These are phyloP conservation scores for Septoria linicola DNA, from an alignment of 2,329 filamentous ascomycete species.

Conservation along the genomic window DNA sequence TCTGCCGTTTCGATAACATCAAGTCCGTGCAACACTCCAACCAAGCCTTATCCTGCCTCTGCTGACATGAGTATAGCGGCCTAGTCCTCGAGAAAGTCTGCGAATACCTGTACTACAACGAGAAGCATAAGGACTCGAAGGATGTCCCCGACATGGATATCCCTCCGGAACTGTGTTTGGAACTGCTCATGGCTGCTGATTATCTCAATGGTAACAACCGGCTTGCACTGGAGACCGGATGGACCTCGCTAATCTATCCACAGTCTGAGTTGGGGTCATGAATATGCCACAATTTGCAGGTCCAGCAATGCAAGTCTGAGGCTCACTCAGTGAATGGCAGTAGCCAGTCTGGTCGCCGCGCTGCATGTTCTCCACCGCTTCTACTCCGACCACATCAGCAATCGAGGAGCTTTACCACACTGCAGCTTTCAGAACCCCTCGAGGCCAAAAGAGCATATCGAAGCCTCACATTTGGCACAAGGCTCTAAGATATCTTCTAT, in stretches of 20 bases:
- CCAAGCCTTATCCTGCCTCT: not conserved
- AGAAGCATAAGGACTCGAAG: conserved; percentile 67
- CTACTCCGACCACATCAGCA: no score
- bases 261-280: conserved; percentile 1
- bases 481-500: no score
- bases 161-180: conserved; percentile 73
- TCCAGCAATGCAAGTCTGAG: no score
- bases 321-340: not conserved
- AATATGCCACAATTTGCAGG: not conserved
- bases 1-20: conserved; percentile 69
- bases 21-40: conserved; percentile 55
- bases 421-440: no score
- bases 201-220: conserved; percentile 62
- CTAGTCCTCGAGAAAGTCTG: conserved; percentile 75
- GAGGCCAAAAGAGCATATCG: no score
- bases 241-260: not conserved
- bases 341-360: no score
- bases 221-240: not conserved
- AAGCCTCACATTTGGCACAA: no score
- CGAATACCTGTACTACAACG: conserved; percentile 82
- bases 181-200: conserved; percentile 74
- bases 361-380: no score
- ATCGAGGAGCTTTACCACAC: no score
- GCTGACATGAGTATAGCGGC: conserved; percentile 51
- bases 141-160: conserved; percentile 80